These are phyloP conservation scores for Psidium friedrichsthalianum DNA, from an alignment of 345 rosid genomes.

Conservation along the genomic window DNA sequence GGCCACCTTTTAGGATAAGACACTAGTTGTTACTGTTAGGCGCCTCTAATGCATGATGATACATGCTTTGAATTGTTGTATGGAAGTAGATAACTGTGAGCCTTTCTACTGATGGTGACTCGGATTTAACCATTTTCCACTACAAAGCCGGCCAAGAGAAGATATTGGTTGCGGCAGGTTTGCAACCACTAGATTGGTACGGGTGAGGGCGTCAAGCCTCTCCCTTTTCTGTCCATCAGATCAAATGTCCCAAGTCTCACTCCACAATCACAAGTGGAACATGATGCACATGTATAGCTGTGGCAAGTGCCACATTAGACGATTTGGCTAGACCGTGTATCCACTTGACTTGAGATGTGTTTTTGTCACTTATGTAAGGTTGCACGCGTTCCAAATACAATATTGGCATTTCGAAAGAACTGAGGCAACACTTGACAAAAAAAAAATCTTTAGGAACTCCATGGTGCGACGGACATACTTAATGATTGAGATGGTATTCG, in stretches of 20 bases:
- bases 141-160: not conserved
- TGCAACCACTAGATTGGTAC: not conserved
- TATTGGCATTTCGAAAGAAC: not conserved
- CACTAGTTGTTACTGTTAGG: not conserved
- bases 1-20: not conserved
- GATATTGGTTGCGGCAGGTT: not conserved
- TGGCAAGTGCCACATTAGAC: not conserved
- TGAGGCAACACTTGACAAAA: not conserved
- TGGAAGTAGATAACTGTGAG: not conserved
- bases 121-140: not conserved
- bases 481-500: not conserved
- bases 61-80: not conserved
- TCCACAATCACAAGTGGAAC: not conserved
- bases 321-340: not conserved
- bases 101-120: not conserved
- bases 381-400: not conserved
- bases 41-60: not conserved
- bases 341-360: not conserved
- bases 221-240: not conserved
- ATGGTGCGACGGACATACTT: not conserved
- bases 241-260: not conserved
- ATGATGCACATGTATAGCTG: not conserved
- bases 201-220: not conserved
- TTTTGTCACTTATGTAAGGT: not conserved
- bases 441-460: not conserved